phyloP scores from a whole-genome alignment of 345 rosid species.

The Odontarrhena argentea region DNA sequence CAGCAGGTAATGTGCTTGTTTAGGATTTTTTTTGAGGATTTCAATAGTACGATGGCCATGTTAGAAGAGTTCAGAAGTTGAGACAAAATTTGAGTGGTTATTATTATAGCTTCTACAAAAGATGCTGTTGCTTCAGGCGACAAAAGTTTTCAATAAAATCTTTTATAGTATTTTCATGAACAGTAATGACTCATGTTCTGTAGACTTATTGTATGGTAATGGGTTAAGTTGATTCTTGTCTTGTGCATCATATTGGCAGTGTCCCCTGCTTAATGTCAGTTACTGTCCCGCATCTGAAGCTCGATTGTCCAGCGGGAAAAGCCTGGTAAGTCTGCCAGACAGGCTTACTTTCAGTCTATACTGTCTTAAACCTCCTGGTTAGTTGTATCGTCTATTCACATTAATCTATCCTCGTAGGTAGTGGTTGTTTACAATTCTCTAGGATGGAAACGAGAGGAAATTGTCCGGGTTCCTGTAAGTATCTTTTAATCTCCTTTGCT shows the following conservation, averaged over 20 bases:
- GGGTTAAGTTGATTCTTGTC: conserved; percentile 31
- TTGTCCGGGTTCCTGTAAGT: conserved; percentile 78
- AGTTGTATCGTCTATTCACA: conserved; percentile 15
- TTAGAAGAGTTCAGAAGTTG: conserved; percentile 7
- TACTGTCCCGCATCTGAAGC: conserved; percentile 91
- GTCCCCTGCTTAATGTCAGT: conserved; percentile 91
- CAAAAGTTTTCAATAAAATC: not conserved
- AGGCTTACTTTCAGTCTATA: conserved; percentile 15
- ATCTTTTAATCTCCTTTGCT: conserved; percentile 26
- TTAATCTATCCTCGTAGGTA: conserved; percentile 50
- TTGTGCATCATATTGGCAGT: conserved; percentile 54
- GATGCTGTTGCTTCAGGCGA: conserved; percentile 1
- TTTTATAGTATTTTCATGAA: conserved; percentile 17
- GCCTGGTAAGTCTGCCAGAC: conserved; percentile 57
- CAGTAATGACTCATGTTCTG: conserved; percentile 18
- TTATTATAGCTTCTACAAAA: conserved; percentile 4
- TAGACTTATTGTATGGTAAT: not conserved
- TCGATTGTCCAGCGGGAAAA: conserved; percentile 57
- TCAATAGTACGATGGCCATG: conserved; percentile 9
- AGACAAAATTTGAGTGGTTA: conserved; percentile 6
- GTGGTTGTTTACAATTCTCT: conserved; percentile 81
- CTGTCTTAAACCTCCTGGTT: conserved; percentile 33
- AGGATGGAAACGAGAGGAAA: conserved; percentile 88
- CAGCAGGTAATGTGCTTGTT: conserved; percentile 59
- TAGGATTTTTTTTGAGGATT: conserved; percentile 20